Evolutionary conservation across 2,329 filamentous ascomycete species (phyloP), one percentile per base, ranked within the genome.

Genomic region (Lizonia empirigonia): DNA sequence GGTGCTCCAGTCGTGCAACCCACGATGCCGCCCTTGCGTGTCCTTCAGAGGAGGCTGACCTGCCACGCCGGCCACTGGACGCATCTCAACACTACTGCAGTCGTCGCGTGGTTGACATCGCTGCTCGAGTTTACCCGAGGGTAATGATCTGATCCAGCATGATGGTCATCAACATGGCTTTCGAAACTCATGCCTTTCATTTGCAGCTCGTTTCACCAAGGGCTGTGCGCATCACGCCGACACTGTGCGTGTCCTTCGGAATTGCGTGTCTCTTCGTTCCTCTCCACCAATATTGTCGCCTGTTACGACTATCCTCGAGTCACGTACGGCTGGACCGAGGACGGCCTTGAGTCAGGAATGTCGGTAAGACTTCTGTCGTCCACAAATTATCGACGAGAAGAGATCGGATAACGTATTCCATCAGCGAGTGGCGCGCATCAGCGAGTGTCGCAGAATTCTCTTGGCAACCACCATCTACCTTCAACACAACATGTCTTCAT

Each of bases 291-390:
- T 66, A 66, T 62, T 58, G 56, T 62, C 55, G 51, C 49, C 46
- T 55, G 32, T 52, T 67, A 62, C 56, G 49, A 40, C 52, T 38
- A 35, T 36, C 34, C 30, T 50, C 48, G 44, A 55, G 20, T 50
- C 41, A 41, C 44, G 34, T 47, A 45, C 42, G 56, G 63, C 62
- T 35, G 38, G 37, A 37, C 40, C 44, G 47, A 49, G 44, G 39
- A 41, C 16, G 52, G 32, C 48, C 51, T 51, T 56, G 61, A 58
- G 56, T 58, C 56, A 66, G 55, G 65, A 69, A 67, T 68, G 65
- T 69, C 66, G 66, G 66, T 69, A 64, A 66, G 64, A 44, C 47
- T 34, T 35, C 30, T 38, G 39, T 50, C 20, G 23, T 19, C 27
- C 46, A 55, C 47, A n/a, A 19, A 44, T 24, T 27, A 30, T 40